phyloP scores from a whole-genome alignment of 192 early-diverging fungal species.

The Funneliformis geosporum region DNA sequence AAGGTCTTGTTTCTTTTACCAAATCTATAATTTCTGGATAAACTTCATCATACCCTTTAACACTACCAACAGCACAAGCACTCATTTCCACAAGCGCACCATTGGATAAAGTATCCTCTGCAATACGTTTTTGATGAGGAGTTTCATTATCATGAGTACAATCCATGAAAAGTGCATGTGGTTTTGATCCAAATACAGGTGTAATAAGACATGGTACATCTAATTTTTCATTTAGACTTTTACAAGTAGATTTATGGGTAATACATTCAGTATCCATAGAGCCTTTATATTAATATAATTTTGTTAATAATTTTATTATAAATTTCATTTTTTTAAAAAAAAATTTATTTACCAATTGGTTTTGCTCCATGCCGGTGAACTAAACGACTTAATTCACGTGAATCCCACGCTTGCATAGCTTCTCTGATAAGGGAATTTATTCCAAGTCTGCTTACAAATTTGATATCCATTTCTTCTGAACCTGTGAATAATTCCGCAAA shows the following conservation, averaged over 20 bases:
- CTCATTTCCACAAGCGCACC: conserved; percentile 89
- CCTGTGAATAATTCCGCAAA: conserved; percentile 99
- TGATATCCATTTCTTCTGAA: conserved; percentile 88
- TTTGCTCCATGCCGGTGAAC: conserved; percentile 91
- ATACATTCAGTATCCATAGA: conserved; percentile 76
- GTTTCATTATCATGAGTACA: conserved; percentile 99
- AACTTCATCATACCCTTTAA: conserved; percentile 97
- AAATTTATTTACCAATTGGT: conserved; percentile 66
- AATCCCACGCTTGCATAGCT: conserved; percentile 97
- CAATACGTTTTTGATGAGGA: conserved; percentile 86
- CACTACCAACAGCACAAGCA: conserved; percentile 89
- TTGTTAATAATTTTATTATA: neutral
- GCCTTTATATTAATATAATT: conserved; percentile 43
- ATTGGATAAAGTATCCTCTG: conserved; percentile 89
- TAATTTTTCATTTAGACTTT: conserved; percentile 43
- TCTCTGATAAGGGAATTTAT: conserved; percentile 97
- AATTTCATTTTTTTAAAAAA: no score
- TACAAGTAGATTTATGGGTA: conserved; percentile 46
- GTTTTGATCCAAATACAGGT: conserved; percentile 73
- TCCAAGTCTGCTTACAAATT: conserved; percentile 90
- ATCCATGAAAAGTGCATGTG: conserved; percentile 98
- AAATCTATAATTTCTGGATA: conserved; percentile 87
- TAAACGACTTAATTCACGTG: conserved; percentile 84
- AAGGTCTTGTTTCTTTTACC: conserved; percentile 82
- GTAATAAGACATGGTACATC: conserved; percentile 57